A percentile compares a stretch with the other conserved stretches of the same genome.
Evolutionary conservation across 176 grass and related monocot genomes (phyloP).

Genomic region (Oryza coarctata): DNA sequence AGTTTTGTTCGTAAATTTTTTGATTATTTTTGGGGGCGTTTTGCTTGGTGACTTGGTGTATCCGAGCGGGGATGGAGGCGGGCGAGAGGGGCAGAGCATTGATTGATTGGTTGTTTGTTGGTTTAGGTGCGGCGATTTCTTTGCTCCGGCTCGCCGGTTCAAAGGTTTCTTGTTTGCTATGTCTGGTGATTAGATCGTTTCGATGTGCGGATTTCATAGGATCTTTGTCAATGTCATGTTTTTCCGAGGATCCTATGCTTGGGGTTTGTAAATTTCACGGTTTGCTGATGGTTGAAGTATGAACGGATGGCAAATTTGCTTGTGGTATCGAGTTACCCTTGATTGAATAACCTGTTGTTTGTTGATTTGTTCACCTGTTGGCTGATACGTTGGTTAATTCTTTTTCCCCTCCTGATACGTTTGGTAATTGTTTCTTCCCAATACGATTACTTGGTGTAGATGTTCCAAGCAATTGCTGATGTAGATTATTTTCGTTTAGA

Average conservation of each 20-base stretch:
- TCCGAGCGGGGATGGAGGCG: slow-evolving; percentile 3
- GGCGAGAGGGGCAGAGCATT: neutral
- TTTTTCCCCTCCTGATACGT: neutral
- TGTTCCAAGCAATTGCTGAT: neutral
- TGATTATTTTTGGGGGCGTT: neutral
- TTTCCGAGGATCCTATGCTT: neutral
- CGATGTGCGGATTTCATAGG: neutral
- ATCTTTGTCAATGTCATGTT: neutral
- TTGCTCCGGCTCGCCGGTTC: neutral
- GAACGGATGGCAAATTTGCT: neutral
- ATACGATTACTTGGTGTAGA: slow-evolving; percentile 6
- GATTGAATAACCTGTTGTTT: neutral
- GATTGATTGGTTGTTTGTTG: neutral
- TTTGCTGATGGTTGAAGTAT: neutral
- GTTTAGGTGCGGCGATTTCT: neutral
- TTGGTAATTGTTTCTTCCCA: neutral
- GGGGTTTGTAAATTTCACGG: neutral
- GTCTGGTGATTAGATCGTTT: slow-evolving; percentile 18
- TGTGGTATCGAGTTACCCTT: neutral
- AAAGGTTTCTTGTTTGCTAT: neutral
- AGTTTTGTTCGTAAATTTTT: neutral
- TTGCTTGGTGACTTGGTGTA: neutral
- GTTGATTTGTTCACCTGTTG: slow-evolving; percentile 6
- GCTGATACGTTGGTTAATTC: neutral
- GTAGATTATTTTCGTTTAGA: neutral